Base-by-base conservation (phyloP, 2,329 filamentous ascomycete species). In the Graphilbum sp. region DNA sequence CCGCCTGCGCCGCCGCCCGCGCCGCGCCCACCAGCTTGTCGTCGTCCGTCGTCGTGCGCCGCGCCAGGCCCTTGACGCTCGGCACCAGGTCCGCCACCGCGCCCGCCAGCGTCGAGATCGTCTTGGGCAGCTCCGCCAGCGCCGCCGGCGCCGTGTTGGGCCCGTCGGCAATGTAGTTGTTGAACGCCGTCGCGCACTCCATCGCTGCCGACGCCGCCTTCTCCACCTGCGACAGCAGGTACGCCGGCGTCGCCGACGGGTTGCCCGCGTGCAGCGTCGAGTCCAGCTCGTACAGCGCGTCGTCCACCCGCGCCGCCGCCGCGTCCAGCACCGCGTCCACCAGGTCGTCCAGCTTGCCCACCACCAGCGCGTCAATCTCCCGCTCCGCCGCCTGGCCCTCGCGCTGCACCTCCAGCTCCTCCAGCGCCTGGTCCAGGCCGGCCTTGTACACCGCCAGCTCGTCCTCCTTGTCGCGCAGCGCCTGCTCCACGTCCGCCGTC, bases 201-300 rank as follows among this genome's bases (percentile, higher is more conserved):
- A 92, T 96, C 12, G 90, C 85, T 46, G 78, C 93, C 10, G 86
- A 76, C 8, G 87, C 90, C 1, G 90, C 87, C 64, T 96, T 98
- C 55, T 98, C 90, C 41, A 96, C 87, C 56, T 96, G 88, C 2
- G 88, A 96, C 36, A 98, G 67, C 12, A 98, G 87, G 54, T 92
- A 96, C 2, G 88, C 75, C 13, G 90, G 86, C 31, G 87, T 93
- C 1, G 90, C 90, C 52, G 92, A 98, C 61, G 96, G 90, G 62
- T 98, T 98, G 57, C 90, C 90, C 31, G 88, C 90, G 56, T 96
- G 88, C 86, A 96, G 96, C 17, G 82, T 82, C 17, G 90, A 96
- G 58, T 98, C 90, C 32, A 98, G 68, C 58, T 98, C 90, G 60
- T 98, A 98, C 27, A 98, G 66, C 32, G 90, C 86, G 58, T 98